Evolutionary conservation across 768 basidiomycete species (phyloP).

Genomic region (Phanerochaete carnosa): DNA sequence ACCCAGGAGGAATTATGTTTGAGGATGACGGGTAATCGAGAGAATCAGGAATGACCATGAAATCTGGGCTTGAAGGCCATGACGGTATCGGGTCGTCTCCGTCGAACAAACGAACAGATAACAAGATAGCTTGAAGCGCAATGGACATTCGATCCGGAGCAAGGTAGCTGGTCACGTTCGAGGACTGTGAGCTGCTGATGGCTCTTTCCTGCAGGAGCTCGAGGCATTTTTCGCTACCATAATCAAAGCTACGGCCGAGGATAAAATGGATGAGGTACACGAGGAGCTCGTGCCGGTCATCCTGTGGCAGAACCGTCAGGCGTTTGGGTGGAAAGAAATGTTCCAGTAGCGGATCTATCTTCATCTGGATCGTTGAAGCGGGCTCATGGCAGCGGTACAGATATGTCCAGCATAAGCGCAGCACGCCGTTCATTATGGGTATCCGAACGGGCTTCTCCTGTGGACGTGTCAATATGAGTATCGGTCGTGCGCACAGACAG

Average conservation of each 20-base stretch:
- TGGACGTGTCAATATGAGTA: not conserved
- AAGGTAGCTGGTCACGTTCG: conserved; percentile 38
- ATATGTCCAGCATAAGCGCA: conserved; percentile 91
- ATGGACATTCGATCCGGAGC: conserved; percentile 74
- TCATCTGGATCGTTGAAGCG: conserved; percentile 73
- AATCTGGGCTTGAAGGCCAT: conserved; percentile 80
- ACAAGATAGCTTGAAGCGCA: conserved; percentile 71
- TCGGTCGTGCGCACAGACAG: conserved; percentile 23
- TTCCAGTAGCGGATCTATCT: conserved; percentile 71
- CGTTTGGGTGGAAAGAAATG: conserved; percentile 78
- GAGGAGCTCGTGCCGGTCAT: conserved; percentile 76
- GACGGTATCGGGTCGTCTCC: conserved; percentile 63
- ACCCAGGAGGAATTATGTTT: conserved; percentile 52
- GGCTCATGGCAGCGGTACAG: conserved; percentile 91
- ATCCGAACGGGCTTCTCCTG: conserved; percentile 77
- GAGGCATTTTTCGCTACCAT: conserved; percentile 77
- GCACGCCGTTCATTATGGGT: conserved; percentile 74
- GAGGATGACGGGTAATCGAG: conserved; percentile 73
- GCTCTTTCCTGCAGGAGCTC: conserved; percentile 74
- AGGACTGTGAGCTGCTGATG: conserved; percentile 39
- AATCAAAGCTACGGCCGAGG: conserved; percentile 80
- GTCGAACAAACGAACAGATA: conserved; percentile 71
- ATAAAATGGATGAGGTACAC: conserved; percentile 80
- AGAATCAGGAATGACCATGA: conserved; percentile 47
- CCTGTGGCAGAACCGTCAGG: conserved; percentile 54